A percentile compares a stretch with the other conserved stretches of the same genome.
phyloP scores from a whole-genome alignment of 2,329 filamentous ascomycete genomes.

The Colletotrichum sp. region DNA sequence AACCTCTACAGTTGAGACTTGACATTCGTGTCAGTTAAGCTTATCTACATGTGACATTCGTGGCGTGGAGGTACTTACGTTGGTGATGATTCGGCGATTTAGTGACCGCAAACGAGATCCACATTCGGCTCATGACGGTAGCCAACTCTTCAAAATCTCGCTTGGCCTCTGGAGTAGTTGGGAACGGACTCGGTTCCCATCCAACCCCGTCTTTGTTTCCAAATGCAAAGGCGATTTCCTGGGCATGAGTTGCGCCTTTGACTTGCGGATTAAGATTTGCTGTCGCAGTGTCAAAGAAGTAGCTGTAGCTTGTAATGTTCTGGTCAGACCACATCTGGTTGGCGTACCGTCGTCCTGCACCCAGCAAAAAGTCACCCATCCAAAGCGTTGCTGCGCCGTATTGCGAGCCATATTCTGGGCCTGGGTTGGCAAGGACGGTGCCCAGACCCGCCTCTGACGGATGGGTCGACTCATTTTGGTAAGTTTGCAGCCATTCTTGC shows the following conservation, averaged over 20 bases:
- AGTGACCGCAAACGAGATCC: background rate
- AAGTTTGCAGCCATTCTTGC: background rate
- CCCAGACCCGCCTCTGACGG: background rate
- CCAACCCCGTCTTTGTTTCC: background rate
- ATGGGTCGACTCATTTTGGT: background rate
- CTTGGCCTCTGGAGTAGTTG: background rate
- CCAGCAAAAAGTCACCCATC: background rate
- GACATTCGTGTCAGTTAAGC: accelerated
- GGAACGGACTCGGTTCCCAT: background rate
- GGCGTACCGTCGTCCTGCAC: background rate
- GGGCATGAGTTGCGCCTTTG: background rate
- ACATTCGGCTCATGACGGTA: background rate
- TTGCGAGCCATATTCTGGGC: background rate
- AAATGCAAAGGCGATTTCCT: background rate
- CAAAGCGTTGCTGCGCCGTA: background rate
- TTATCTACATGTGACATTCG: background rate
- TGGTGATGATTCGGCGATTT: background rate
- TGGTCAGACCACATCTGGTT: background rate
- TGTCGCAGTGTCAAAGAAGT: background rate
- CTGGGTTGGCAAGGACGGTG: background rate
- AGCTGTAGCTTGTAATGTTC: background rate
- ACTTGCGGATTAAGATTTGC: background rate
- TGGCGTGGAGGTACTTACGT: accelerated
- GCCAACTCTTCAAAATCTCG: background rate
- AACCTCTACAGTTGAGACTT: accelerated